Evolutionary conservation across 306 rosid species (phyloP).

Genomic region (Sphenostylis stenocarpa): DNA sequence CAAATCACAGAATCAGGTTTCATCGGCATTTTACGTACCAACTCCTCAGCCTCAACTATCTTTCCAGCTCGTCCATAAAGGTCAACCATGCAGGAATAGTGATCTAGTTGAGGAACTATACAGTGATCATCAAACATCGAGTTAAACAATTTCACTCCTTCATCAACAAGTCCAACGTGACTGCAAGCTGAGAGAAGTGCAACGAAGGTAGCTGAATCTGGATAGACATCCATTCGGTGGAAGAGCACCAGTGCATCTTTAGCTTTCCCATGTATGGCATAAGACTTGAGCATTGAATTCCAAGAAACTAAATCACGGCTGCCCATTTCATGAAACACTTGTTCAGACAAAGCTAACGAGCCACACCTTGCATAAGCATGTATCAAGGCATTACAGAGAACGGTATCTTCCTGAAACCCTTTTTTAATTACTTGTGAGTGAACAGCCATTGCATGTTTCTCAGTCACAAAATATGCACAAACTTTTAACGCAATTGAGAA

Average conservation of each 20-base stretch:
- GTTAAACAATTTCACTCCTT: constrained; percentile 61
- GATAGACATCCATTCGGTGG: constrained; percentile 46
- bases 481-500: constrained; percentile 79
- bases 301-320: constrained; percentile 71
- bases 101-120: constrained; percentile 66
- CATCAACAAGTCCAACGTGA: constrained; percentile 76
- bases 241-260: constrained; percentile 67
- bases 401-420: constrained; percentile 62
- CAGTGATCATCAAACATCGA: constrained; percentile 51
- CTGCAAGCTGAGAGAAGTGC: constrained; percentile 88
- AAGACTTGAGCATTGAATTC: constrained; percentile 87
- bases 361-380: constrained; percentile 90
- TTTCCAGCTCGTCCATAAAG: constrained; percentile 82
- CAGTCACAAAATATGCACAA: constrained; percentile 71
- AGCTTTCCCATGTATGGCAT: constrained; percentile 80
- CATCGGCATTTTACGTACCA: constrained; percentile 73
- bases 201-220: constrained; percentile 81
- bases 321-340: constrained; percentile 57
- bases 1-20: constrained; percentile 86
- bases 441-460: constrained; percentile 52
- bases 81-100: constrained; percentile 92
- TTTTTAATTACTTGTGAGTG: constrained; percentile 71
- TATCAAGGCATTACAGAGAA: constrained; percentile 73
- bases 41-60: constrained; percentile 62
- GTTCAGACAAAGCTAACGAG: constrained; percentile 62